Evolutionary conservation across 1,284 basidiomycete genomes (phyloP), one percentile per base, ranked within the genome.

Genomic region (Sporisorium exsertum): DNA sequence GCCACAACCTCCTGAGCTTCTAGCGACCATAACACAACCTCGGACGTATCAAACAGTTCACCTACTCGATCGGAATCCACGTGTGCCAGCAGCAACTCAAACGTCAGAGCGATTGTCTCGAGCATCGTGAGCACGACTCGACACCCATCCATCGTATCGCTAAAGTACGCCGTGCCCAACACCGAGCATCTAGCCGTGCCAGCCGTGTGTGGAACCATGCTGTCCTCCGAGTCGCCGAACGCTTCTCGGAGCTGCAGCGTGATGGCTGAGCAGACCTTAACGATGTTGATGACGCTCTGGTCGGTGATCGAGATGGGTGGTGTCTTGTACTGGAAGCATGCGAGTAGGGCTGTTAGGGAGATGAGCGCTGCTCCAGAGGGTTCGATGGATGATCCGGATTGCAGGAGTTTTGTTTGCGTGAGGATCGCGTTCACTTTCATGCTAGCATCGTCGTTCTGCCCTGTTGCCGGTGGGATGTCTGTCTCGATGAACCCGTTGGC

Each of bases 201-300:
- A 16, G 15, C 27, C n/a, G 37, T 7, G 12, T 24, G n/a, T n/a
- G 32, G 10, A 20, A n/a, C 5, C 24, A 3, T 24, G 6, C 12
- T n/a, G 53, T 3, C 1, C 20, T 45, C n/a, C 8, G 40, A 27
- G n/a, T 51, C 52, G 15, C 43, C 43, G 35, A 59, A 58, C 12
- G 33, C 26, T 5, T 55, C 60, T 40, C 70, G 45, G 15, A 72
- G 55, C 22, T 67, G 70, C 13, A 63, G 56, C 7, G 70, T 46
- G 18, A 64, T 33, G 9, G 56, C 47, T 0, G 70, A 51, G 53
- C 47, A 62, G 9, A 42, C 57, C 12, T 37, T 58, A 59, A 72
- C 56, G 20, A 67, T 58, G n/a, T 33, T 27, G 37, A 8, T 12
- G 27, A 50, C 40, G 16, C 24, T 10, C 29, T 53, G 52, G 2